phyloP scores from a whole-genome alignment of 169 alveolate species.

The Cryptosporidium sp. region DNA sequence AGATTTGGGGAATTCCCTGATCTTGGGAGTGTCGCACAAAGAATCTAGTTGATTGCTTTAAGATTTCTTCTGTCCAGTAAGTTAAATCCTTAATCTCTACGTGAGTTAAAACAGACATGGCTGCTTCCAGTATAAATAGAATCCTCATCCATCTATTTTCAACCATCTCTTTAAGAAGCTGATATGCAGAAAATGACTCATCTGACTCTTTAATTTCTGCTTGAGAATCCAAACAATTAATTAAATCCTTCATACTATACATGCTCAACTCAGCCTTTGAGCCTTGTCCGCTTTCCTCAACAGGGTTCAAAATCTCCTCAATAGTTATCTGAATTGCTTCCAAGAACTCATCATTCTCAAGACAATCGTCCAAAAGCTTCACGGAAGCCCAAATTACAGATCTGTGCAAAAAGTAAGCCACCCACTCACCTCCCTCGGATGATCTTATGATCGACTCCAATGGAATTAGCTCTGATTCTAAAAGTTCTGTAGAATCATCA shows the following conservation, averaged over 20 bases:
- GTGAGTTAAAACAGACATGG: not conserved
- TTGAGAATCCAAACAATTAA: not conserved
- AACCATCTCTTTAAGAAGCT: not conserved
- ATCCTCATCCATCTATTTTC: constrained; percentile 60
- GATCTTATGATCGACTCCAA: constrained; percentile 48
- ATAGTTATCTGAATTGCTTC: not conserved
- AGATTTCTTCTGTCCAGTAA: constrained; percentile 18
- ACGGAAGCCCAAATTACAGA: constrained; percentile 47
- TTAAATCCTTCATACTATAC: constrained; percentile 16
- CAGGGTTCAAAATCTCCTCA: constrained; percentile 30
- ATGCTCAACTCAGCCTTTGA: constrained; percentile 5
- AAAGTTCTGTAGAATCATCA: constrained; percentile 48
- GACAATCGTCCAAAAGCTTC: constrained; percentile 7
- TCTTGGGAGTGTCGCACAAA: constrained; percentile 19
- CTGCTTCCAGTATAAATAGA: constrained; percentile 28
- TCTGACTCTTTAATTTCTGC: constrained; percentile 2
- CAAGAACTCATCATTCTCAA: not conserved
- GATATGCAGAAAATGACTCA: constrained; percentile 11
- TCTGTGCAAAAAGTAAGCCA: constrained; percentile 58
- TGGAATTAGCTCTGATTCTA: constrained; percentile 60
- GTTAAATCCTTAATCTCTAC: not conserved
- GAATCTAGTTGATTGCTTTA: constrained; percentile 33
- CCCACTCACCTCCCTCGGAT: constrained; percentile 71
- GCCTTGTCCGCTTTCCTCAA: constrained; percentile 5
- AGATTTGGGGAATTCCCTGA: constrained; percentile 43